Conservation (phyloP, 2,329 filamentous ascomycete genomes). For the Xylogone sp. region DNA sequence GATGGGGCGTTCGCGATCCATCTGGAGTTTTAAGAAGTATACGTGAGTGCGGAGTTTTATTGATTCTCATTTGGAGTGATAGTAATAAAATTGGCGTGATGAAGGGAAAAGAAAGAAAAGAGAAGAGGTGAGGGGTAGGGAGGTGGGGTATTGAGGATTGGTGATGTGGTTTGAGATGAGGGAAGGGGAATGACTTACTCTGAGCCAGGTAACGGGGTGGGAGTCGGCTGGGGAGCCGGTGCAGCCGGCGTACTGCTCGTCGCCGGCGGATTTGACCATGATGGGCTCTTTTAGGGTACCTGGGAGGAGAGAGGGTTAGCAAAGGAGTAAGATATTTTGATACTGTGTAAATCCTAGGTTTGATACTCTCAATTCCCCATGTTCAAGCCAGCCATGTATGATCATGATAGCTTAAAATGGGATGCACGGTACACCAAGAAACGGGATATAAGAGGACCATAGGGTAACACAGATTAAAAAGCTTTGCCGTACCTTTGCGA, state of each 20-base stretch:
- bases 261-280: slow-evolving; percentile 82
- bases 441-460: too few relatives aligned
- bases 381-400: too few relatives aligned
- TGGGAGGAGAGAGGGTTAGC: slow-evolving; percentile 33
- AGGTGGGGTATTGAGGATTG: too few relatives aligned
- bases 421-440: too few relatives aligned
- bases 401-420: too few relatives aligned
- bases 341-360: too few relatives aligned
- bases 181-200: slow-evolving; percentile 50
- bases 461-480: too few relatives aligned
- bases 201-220: slow-evolving; percentile 86
- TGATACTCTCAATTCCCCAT: too few relatives aligned
- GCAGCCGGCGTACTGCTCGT: slow-evolving; percentile 96
- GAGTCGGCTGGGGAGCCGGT: slow-evolving; percentile 92
- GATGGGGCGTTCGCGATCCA: slow-evolving; percentile 83
- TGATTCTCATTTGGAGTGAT: too few relatives aligned
- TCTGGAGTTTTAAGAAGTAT: slow-evolving; percentile 51
- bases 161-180: slow-evolving; percentile 16
- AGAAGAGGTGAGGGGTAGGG: slow-evolving; percentile 1
- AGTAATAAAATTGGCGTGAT: not conserved
- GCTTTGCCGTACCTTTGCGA: slow-evolving; percentile 63
- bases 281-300: slow-evolving; percentile 90
- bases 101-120: not conserved
- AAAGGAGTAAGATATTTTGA: not conserved
- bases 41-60: not conserved